Evolutionary conservation across 768 basidiomycete genomes (phyloP).

Genomic region (Dioszegia aurantiaca): DNA sequence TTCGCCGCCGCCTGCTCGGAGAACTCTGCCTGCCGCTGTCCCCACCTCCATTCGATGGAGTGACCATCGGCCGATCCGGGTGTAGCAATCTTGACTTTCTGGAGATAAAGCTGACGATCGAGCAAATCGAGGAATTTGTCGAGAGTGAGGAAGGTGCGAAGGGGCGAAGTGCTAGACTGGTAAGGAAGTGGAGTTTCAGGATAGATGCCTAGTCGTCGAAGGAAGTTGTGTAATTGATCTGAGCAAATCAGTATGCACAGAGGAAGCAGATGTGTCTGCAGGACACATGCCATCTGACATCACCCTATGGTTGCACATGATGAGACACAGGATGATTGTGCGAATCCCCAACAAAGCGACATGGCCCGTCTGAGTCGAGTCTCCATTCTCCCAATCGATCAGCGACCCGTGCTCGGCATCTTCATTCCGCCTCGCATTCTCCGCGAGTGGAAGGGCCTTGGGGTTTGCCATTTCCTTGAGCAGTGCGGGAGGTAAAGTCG

Average conservation of each 20-base stretch:
- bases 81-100: conserved; percentile 55
- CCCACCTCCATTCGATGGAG: conserved; percentile 80
- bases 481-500: conserved; percentile 62
- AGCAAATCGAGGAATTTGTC: conserved; percentile 67
- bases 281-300: conserved; percentile 66
- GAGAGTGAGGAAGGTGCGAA: conserved; percentile 57
- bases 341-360: conserved; percentile 67
- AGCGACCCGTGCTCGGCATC: conserved; percentile 59
- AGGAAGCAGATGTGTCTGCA: not conserved
- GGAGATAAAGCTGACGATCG: conserved; percentile 72
- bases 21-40: conserved; percentile 76
- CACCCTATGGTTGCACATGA: conserved; percentile 74
- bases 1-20: conserved; percentile 70
- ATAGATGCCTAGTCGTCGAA: conserved; percentile 68
- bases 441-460: conserved; percentile 54
- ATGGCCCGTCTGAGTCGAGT: conserved; percentile 59
- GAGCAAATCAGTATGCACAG: conserved; percentile 12
- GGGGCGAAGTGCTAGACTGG: conserved; percentile 38
- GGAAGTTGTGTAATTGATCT: conserved; percentile 71
- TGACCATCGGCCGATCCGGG: conserved; percentile 52
- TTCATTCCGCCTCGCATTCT: conserved; percentile 30
- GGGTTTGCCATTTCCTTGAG: conserved; percentile 53
- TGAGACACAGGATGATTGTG: conserved; percentile 74
- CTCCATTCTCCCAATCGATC: conserved; percentile 44
- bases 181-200: conserved; percentile 58